Conservation (phyloP, 2,329 filamentous ascomycete species). For the Botrytis squamosa region DNA sequence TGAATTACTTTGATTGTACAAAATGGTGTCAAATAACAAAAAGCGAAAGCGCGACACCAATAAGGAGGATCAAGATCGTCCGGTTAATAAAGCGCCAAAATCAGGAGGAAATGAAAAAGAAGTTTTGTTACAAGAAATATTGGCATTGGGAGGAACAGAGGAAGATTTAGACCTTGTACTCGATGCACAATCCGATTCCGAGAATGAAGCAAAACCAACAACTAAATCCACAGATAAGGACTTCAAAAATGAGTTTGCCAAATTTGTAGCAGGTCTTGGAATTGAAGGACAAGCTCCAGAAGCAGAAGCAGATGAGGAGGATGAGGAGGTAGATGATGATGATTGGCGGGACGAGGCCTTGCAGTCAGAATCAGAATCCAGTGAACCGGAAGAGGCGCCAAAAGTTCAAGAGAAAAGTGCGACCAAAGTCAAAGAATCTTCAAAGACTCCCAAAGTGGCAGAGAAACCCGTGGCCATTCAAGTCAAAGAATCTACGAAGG, state of each 20-base stretch:
- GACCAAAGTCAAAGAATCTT: slow-evolving; percentile 21
- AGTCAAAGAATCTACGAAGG: slow-evolving; percentile 28
- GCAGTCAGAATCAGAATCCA: slow-evolving; percentile 34
- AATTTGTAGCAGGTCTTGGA: slow-evolving; percentile 52
- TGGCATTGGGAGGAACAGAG: slow-evolving; percentile 63
- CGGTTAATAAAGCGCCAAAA: slow-evolving; percentile 23
- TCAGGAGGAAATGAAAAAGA: slow-evolving; percentile 25
- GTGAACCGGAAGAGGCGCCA: slow-evolving; percentile 38
- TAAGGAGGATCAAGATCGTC: slow-evolving; percentile 24
- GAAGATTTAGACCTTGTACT: slow-evolving; percentile 61
- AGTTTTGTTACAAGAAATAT: slow-evolving; percentile 60
- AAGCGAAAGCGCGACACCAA: not conserved
- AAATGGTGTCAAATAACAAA: slow-evolving; percentile 22
- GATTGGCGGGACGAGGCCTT: slow-evolving; percentile 38
- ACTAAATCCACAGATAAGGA: slow-evolving; percentile 44
- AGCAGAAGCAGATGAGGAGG: slow-evolving; percentile 37
- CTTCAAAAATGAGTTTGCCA: slow-evolving; percentile 51
- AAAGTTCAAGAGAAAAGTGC: slow-evolving; percentile 34
- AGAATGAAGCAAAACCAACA: slow-evolving; percentile 31
- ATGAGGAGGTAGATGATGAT: slow-evolving; percentile 40
- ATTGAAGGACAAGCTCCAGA: slow-evolving; percentile 45
- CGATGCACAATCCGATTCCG: slow-evolving; percentile 52
- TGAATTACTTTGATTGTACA: not conserved
- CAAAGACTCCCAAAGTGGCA: slow-evolving; percentile 36
- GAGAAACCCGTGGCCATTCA: slow-evolving; percentile 22